Base-by-base conservation (phyloP, 345 rosid genomes). In the Citrus mangshanensis region DNA sequence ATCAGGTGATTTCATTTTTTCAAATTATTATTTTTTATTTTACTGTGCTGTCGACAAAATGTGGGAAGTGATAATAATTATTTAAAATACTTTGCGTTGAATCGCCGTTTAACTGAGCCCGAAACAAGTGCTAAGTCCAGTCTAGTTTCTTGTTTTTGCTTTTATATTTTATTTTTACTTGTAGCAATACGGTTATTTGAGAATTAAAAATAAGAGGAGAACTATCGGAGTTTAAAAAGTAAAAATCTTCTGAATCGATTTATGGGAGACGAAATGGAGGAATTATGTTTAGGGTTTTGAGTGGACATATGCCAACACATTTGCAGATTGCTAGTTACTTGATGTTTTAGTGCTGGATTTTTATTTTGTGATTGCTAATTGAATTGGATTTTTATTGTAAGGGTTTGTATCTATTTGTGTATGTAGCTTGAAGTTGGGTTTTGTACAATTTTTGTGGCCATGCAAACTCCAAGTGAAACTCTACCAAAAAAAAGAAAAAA, bases 1-100 rank as follows among this genome's bases (percentile, higher is more conserved):
- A 89, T 84, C 91, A 86, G 89, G 98, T 95, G 70, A 82, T 61
- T 46, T 76, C 62, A 63, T 42, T 5, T 72, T 58, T 16, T 3
- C 25, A 35, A 28, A 1, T 73, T 78, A 70, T 21, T 5, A 32
- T 54, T 27, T 40, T 54, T 34, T 9, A 7, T 6, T 27, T 24
- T 46, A 6, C 22, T 68, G 59, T 66, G 7, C 18, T 67, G 25
- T 61, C 10, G 70, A 40, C 38, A 68, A 68, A 80, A 68, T 68
- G 74, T 21, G n/a, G 35, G 30, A 4, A 16, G 7, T 34, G 0
- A 14, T 6, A 18, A 4, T 25, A 9, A 10, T 27, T 37, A 46
- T 46, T 46, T 46, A 12, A 46, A 46, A 46, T 13, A 46, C 51
- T 13, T 46, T 46, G 51, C 16, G 51, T 74, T 38, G 67, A 21